Percentiles rank a stretch among this genome's conserved stretches.
These are phyloP conservation scores for Thermothielavioides terrestris DNA, from an alignment of 495 filamentous ascomycete species.

Conservation along the genomic window DNA sequence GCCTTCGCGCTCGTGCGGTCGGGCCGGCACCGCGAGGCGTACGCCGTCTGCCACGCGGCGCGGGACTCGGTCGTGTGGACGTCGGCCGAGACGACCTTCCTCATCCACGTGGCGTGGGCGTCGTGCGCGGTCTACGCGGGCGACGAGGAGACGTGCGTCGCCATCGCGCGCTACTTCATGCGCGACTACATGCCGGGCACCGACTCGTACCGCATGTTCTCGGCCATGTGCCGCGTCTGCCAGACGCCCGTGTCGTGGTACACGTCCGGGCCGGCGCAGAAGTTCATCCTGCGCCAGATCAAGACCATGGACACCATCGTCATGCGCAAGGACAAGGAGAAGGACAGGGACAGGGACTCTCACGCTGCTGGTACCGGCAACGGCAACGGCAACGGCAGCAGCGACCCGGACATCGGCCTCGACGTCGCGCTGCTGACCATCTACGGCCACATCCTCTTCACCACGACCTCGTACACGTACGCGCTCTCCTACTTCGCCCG, in stretches of 20 bases:
- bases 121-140: constrained; percentile 71
- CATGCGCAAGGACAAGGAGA: constrained; percentile 7
- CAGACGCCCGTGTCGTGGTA: constrained; percentile 51
- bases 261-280: constrained; percentile 58
- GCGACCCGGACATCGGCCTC: constrained; percentile 26
- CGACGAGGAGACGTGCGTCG: constrained; percentile 69
- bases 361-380: neutral
- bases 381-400: neutral
- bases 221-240: constrained; percentile 58
- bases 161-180: constrained; percentile 72
- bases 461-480: constrained; percentile 65
- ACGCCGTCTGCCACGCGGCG: constrained; percentile 64
- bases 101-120: constrained; percentile 74
- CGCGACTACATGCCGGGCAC: constrained; percentile 74
- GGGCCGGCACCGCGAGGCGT: constrained; percentile 53
- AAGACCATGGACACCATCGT: constrained; percentile 68
- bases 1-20: constrained; percentile 60
- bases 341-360: neutral
- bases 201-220: constrained; percentile 76
- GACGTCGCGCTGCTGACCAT: constrained; percentile 67
- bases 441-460: constrained; percentile 80
- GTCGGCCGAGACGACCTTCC: constrained; percentile 54
- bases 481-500: constrained; percentile 87
- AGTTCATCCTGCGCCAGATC: constrained; percentile 82
- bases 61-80: constrained; percentile 72